phyloP scores from a whole-genome alignment of 2,329 filamentous ascomycete genomes.

The Knufia petricola region DNA sequence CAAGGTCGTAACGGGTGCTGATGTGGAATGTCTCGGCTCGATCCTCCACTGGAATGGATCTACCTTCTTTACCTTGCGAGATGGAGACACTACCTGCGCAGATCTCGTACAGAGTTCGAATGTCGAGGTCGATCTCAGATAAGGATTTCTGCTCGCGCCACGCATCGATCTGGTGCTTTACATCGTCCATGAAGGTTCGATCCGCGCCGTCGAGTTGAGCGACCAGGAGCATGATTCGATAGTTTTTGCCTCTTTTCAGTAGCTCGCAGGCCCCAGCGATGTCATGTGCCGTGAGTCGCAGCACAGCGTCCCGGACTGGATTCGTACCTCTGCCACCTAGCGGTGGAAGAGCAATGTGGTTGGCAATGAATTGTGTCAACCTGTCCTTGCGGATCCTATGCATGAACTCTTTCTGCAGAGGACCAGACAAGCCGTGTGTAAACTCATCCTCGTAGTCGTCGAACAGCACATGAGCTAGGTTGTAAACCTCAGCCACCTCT shows the following conservation, averaged over 20 bases:
- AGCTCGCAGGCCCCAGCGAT: slow-evolving; percentile 73
- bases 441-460: slow-evolving; percentile 42
- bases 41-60: slow-evolving; percentile 58
- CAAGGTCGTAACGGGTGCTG: slow-evolving; percentile 70
- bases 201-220: slow-evolving; percentile 66
- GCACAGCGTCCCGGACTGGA: slow-evolving; percentile 64
- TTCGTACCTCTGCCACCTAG: slow-evolving; percentile 39
- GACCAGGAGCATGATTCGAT: slow-evolving; percentile 74
- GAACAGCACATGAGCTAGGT: slow-evolving; percentile 77
- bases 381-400: slow-evolving; percentile 41
- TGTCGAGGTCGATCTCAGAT: slow-evolving; percentile 74
- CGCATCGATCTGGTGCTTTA: slow-evolving; percentile 67
- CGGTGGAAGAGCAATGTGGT: slow-evolving; percentile 44
- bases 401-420: slow-evolving; percentile 31
- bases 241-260: slow-evolving; percentile 65
- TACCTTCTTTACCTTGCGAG: slow-evolving; percentile 63
- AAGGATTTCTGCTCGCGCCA: slow-evolving; percentile 78
- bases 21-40: slow-evolving; percentile 71
- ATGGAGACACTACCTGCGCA: slow-evolving; percentile 78
- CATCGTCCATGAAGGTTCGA: slow-evolving; percentile 58
- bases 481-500: slow-evolving; percentile 57
- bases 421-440: slow-evolving; percentile 31
- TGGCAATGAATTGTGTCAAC: slow-evolving; percentile 34
- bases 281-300: slow-evolving; percentile 67
- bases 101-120: slow-evolving; percentile 82